Percentiles rank a stretch among this genome's conserved stretches.
Conservation (phyloP, 2,329 filamentous ascomycete species). For the Daldinia sp. region DNA sequence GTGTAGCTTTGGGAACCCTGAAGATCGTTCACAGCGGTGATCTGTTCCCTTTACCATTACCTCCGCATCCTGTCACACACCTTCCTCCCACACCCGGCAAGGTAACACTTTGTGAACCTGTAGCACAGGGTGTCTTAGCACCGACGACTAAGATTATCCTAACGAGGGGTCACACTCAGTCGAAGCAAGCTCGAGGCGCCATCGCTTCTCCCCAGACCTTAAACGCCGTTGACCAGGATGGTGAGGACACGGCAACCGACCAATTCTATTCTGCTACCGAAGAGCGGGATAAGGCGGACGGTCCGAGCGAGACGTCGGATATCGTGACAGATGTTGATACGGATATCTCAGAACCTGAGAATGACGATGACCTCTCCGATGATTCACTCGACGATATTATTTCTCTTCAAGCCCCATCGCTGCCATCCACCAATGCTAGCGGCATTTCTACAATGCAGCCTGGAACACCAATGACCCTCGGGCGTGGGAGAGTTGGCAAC, state of each 20-base stretch:
- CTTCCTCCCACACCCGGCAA: slow-evolving; percentile 83
- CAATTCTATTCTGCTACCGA: slow-evolving; percentile 93
- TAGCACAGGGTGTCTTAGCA: slow-evolving; percentile 83
- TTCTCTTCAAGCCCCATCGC: slow-evolving; percentile 79
- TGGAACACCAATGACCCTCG: slow-evolving; percentile 80
- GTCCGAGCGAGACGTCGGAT: slow-evolving; percentile 66
- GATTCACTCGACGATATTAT: slow-evolving; percentile 95
- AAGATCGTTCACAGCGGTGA: slow-evolving; percentile 86
- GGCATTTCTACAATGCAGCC: slow-evolving; percentile 81
- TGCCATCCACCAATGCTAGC: slow-evolving; percentile 80
- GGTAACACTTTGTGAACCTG: slow-evolving; percentile 92
- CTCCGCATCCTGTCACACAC: slow-evolving; percentile 87
- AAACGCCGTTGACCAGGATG: slow-evolving; percentile 69
- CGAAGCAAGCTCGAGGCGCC: slow-evolving; percentile 59
- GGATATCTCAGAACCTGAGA: slow-evolving; percentile 69
- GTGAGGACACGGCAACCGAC: slow-evolving; percentile 86
- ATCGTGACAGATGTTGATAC: slow-evolving; percentile 68
- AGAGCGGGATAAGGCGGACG: slow-evolving; percentile 70
- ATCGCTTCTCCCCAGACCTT: slow-evolving; percentile 60
- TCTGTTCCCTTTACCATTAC: slow-evolving; percentile 77
- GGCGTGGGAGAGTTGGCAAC: slow-evolving; percentile 70
- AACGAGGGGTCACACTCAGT: slow-evolving; percentile 67
- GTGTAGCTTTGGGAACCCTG: slow-evolving; percentile 76
- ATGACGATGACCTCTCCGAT: slow-evolving; percentile 81
- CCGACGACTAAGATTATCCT: slow-evolving; percentile 85